Conservation (phyloP, 176 grass and related monocot genomes). For the Eragrostis curvula region DNA sequence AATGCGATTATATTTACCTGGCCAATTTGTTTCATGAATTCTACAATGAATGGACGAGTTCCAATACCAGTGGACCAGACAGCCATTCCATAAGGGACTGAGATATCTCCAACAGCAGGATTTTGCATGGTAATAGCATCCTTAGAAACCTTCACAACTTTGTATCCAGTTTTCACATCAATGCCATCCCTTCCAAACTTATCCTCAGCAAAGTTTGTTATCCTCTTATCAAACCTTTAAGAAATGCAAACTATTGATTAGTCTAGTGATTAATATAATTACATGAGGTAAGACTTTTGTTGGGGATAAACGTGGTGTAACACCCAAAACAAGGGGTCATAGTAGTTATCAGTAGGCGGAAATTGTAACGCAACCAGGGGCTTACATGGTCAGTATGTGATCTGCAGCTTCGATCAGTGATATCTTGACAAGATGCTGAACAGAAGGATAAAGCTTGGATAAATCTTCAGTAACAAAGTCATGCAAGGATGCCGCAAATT, state of each 20-base stretch:
- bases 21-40: slow-evolving; percentile 99
- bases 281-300: slow-evolving; percentile 6
- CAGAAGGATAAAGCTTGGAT: slow-evolving; percentile 77
- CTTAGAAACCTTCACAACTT: slow-evolving; percentile 84
- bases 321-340: background rate
- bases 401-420: slow-evolving; percentile 88
- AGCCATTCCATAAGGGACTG: slow-evolving; percentile 94
- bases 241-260: slow-evolving; percentile 22
- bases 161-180: slow-evolving; percentile 94
- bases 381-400: slow-evolving; percentile 97
- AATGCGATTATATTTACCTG: slow-evolving; percentile 58
- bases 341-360: slow-evolving; percentile 16
- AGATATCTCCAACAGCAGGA: slow-evolving; percentile 53
- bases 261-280: slow-evolving; percentile 1
- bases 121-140: slow-evolving; percentile 85
- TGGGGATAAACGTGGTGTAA: background rate
- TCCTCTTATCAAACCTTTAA: slow-evolving; percentile 95
- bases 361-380: background rate
- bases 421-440: slow-evolving; percentile 87
- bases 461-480: slow-evolving; percentile 96
- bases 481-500: slow-evolving; percentile 91
- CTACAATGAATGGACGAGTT: slow-evolving; percentile 78
- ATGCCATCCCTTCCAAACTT: slow-evolving; percentile 96
- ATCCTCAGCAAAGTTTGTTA: slow-evolving; percentile 86
- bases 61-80: slow-evolving; percentile 97